These are phyloP conservation scores for Thuja plicata DNA, from an alignment of 83 land plant genomes.

Conservation along the genomic window DNA sequence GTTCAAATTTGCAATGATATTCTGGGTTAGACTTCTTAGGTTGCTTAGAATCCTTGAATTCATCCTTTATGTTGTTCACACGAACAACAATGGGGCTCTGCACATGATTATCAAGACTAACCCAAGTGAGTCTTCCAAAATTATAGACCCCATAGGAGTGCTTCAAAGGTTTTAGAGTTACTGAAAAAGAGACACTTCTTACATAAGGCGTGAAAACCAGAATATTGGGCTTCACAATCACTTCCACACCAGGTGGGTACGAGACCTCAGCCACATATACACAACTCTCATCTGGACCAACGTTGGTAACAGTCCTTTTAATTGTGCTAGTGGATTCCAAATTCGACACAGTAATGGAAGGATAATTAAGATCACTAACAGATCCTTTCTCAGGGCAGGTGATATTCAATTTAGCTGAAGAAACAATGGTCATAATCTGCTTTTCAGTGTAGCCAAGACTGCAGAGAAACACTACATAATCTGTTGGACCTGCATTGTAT, in stretches of 20 bases:
- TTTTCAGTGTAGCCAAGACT: constrained; percentile 32
- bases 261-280: constrained; percentile 35
- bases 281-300: constrained; percentile 17
- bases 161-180: not conserved
- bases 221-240: constrained; percentile 14
- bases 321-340: constrained; percentile 36
- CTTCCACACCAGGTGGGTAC: constrained; percentile 26
- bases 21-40: no score
- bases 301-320: constrained; percentile 59
- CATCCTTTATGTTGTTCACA: not conserved
- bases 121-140: constrained; percentile 33
- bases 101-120: constrained; percentile 22
- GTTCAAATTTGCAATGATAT: no score
- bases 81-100: constrained; percentile 25
- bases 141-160: constrained; percentile 16
- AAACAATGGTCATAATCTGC: constrained; percentile 22
- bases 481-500: constrained; percentile 50
- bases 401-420: constrained; percentile 6
- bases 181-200: not conserved
- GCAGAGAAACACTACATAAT: constrained; percentile 59
- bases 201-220: constrained; percentile 10
- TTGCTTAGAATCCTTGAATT: not conserved
- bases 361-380: constrained; percentile 57
- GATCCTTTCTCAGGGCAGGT: constrained; percentile 27
- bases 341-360: constrained; percentile 53